Evolutionary conservation across 225 moss, liverwort and hornwort species (phyloP).

Genomic region (Ulota crispa): DNA sequence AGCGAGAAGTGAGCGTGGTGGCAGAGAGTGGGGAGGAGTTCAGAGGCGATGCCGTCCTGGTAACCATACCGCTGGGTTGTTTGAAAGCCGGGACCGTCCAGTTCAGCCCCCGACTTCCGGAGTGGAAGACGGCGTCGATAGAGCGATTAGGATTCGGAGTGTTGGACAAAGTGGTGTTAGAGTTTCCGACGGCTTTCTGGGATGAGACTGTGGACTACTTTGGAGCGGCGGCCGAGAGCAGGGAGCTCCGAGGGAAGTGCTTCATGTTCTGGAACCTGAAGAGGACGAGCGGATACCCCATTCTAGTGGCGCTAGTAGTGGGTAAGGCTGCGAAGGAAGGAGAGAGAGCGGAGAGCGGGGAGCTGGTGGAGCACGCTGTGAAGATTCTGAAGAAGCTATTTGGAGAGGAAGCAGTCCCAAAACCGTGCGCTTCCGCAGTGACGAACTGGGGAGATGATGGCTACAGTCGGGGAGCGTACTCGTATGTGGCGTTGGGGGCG

Average conservation of each 20-base stretch:
- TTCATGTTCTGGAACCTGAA: conserved; percentile 73
- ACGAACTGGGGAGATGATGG: conserved; percentile 64
- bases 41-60: conserved; percentile 52
- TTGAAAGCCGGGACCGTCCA: conserved; percentile 50
- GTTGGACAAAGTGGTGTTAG: conserved; percentile 63
- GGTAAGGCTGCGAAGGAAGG: conserved; percentile 55
- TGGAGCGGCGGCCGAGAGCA: conserved; percentile 59
- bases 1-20: conserved; percentile 49
- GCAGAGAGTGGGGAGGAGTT: conserved; percentile 50
- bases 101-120: conserved; percentile 56
- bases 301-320: conserved; percentile 62
- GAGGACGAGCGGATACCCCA: conserved; percentile 55
- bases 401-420: conserved; percentile 54
- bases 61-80: conserved; percentile 63
- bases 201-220: conserved; percentile 71
- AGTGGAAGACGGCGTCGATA: conserved; percentile 66
- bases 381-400: conserved; percentile 51
- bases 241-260: conserved; percentile 52
- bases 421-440: conserved; percentile 51
- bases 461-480: conserved; percentile 62
- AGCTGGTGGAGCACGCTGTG: conserved; percentile 52
- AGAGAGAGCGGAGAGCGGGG: conserved; percentile 33
- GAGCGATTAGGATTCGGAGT: conserved; percentile 59
- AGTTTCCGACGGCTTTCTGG: conserved; percentile 60
- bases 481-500: conserved; percentile 65